A percentile compares a stretch with the other conserved stretches of the same genome.
phyloP scores from a whole-genome alignment of 805 yeast species.

The Wickerhamia fluorescens region DNA sequence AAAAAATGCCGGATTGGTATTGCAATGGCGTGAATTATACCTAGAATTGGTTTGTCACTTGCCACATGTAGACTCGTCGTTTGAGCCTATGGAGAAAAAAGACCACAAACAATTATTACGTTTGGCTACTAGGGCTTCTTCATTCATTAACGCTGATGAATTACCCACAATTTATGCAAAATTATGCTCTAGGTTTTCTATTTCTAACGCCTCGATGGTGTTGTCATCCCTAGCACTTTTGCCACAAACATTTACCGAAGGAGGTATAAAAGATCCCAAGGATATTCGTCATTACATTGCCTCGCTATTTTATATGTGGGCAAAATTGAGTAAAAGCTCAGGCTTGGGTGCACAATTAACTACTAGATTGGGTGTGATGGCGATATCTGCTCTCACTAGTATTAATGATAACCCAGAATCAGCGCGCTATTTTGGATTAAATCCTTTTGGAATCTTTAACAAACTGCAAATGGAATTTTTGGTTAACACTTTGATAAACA shows the following conservation, averaged over 20 bases:
- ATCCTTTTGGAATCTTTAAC: conserved; percentile 57
- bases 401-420: conserved; percentile 14
- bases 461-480: conserved; percentile 53
- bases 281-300: conserved; percentile 55
- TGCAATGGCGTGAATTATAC: conserved; percentile 47
- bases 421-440: conserved; percentile 20
- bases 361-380: conserved; percentile 55
- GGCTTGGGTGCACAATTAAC: conserved; percentile 59
- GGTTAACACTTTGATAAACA: conserved; percentile 46
- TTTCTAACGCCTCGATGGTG: conserved; percentile 44
- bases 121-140: conserved; percentile 47
- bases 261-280: conserved; percentile 19
- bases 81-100: conserved; percentile 41
- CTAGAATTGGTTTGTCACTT: conserved; percentile 27
- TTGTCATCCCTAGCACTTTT: conserved; percentile 48
- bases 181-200: conserved; percentile 46
- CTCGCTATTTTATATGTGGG: conserved; percentile 68
- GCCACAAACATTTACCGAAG: conserved; percentile 37
- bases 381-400: conserved; percentile 40
- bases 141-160: conserved; percentile 43
- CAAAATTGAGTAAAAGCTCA: conserved; percentile 39
- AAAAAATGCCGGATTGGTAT: conserved; percentile 30
- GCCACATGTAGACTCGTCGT: conserved; percentile 24
- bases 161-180: conserved; percentile 46
- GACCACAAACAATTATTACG: conserved; percentile 42